Evolutionary conservation across 352 stramenopile species (phyloP), one percentile per base, ranked within the genome.

Genomic region (Phytopythium oedochilum): DNA sequence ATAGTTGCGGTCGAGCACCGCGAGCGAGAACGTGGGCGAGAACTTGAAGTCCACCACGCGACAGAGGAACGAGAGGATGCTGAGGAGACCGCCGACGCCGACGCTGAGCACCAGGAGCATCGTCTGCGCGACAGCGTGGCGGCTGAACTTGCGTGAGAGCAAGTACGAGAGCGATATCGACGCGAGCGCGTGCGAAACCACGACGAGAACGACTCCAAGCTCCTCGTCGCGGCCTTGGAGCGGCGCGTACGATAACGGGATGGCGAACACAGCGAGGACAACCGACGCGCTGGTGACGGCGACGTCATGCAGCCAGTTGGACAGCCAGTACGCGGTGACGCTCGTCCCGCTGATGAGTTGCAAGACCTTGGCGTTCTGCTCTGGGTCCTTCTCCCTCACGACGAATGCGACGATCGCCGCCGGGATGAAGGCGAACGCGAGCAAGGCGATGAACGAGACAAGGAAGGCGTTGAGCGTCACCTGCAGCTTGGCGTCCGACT

Each of bases 31-130:
- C 10, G 61, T 65, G 3, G 39, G 58, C 0, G 62, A 61, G 15
- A 77, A 56, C 18, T 63, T 43, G 32, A 83, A 88, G 52, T 86
- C 70, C 8, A 91, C 75, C 25, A 91, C 57, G 22, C 80, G 77
- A 49, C 80, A 91, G 43, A 91, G 42, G 48, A 91, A 88, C 35
- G 80, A 91, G 51, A 91, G 84, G 43, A 91, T 88, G 42, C 77
- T 88, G 23, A 91, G 58, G 45, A 91, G 57, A 7, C 74, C 76
- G 20, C 76, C 81, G 0, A 75, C 78, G 20, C 75, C 71, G 0
- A 92, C 63, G 1, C 66, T 63, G 42, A 92, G 83, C 6, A 88
- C 74, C 25, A 92, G 62, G 44, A 88, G 60, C 7, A 71, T 80
- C n/a, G 74, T 88, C 52, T 92, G 81, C 1, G 78, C 81, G 8